Conservation (phyloP, 2,329 filamentous ascomycete genomes). For the Aspergillus melleus region DNA sequence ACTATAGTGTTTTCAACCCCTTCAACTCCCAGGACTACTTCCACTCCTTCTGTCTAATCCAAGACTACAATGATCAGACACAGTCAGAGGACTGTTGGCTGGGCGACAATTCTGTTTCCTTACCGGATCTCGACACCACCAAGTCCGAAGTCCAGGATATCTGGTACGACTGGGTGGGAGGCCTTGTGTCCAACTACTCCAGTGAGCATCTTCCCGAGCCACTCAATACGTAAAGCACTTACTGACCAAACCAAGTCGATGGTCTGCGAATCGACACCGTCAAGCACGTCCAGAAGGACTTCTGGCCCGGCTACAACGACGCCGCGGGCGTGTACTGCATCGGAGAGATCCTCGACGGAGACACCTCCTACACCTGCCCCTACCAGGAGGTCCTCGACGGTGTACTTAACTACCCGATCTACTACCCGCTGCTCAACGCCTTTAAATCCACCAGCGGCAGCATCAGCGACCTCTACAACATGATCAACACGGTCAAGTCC, state of each 20-base stretch:
- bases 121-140: conserved; percentile 64
- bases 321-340: conserved; percentile 50
- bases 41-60: conserved; percentile 58
- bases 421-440: conserved; percentile 37
- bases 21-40: conserved; percentile 61
- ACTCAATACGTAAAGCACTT: not conserved
- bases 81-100: conserved; percentile 54
- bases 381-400: conserved; percentile 50
- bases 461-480: conserved; percentile 35
- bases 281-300: conserved; percentile 49
- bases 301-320: conserved; percentile 44
- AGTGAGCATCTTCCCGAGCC: conserved; percentile 48
- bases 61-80: conserved; percentile 54
- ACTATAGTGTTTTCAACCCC: conserved; percentile 55
- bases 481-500: conserved; percentile 34
- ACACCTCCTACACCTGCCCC: conserved; percentile 42
- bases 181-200: conserved; percentile 59
- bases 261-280: conserved; percentile 55
- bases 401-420: conserved; percentile 50
- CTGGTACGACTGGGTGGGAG: conserved; percentile 60
- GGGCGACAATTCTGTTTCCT: conserved; percentile 54
- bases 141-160: conserved; percentile 49
- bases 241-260: conserved; percentile 39
- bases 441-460: conserved; percentile 37
- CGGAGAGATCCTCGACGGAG: conserved; percentile 48